phyloP scores from a whole-genome alignment of 371 early-diverging fungal genomes.

The Batkoa obscura region DNA sequence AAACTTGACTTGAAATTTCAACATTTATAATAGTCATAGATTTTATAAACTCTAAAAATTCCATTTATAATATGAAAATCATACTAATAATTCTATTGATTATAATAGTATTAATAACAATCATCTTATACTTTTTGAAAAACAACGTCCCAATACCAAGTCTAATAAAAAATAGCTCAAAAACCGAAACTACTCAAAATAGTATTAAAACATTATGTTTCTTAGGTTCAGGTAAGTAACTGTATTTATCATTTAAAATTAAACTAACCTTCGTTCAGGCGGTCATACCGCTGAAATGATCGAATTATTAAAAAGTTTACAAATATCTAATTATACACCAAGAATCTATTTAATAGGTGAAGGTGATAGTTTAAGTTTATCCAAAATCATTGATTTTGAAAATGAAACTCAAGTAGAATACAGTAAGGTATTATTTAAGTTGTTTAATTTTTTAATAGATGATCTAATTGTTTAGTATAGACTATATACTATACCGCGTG shows the following conservation, averaged over 20 bases:
- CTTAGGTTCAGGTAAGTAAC: background rate
- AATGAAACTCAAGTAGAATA: background rate
- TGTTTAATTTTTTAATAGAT: background rate
- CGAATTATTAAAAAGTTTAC: background rate
- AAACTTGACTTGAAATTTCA: no score
- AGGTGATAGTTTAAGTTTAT: background rate
- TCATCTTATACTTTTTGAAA: no score
- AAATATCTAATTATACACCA: background rate
- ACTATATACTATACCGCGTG: slow-evolving; percentile 34
- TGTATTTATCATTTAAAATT: background rate
- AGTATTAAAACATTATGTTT: background rate
- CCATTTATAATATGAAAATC: no score
- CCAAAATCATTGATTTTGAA: background rate
- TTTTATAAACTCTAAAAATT: no score
- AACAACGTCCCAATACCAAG: no score
- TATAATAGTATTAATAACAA: no score
- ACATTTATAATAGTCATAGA: no score
- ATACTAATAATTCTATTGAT: no score
- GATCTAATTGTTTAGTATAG: slow-evolving; percentile 11
- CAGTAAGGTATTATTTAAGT: background rate
- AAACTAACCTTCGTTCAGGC: background rate
- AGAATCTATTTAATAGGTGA: background rate
- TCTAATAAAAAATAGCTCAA: no score
- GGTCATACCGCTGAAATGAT: background rate
- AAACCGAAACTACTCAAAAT: no score